Base-by-base conservation (phyloP, 2,329 filamentous ascomycete genomes). In the Triangularia setosa region DNA sequence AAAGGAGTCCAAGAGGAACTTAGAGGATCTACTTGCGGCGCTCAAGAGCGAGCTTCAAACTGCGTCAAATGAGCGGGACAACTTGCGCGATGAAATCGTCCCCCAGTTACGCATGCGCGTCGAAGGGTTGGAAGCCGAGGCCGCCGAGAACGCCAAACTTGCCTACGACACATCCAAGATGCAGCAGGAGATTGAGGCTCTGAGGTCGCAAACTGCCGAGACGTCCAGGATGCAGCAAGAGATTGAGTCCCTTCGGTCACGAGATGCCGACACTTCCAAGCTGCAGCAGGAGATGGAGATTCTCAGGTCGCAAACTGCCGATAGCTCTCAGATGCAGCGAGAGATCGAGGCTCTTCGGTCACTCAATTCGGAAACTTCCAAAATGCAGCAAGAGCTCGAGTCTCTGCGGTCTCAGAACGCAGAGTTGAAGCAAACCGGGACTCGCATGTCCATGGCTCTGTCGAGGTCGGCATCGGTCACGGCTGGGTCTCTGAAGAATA, bases 1-100 rank as follows among this genome's bases (percentile, higher is more conserved):
- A 78, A 86, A 91, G 63, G 86, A 91, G 75, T 87, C 91, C 71
- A 97, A 96, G 76, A 89, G 92, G 73, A 97, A 96, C 75, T 96
- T 98, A 71, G 93, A 98, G 77, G 93, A 97, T 75, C 83, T 99
- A 53, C 83, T 98, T 54, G 87, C 88, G 6, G 94, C 91, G 4
- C 87, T 98, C 70, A 90, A 90, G 70, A 85, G 87, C 24, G 93
- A 99, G 74, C 82, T 98, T 14, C 86, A 93, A 72, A 90, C 87
- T 69, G 87, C 93, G 61, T 86, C 90, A 65, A 93, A 95, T 70
- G 93, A 99, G 77, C 87, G 93, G 60, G 95, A 99, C 76, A 94
- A 96, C 71, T 84, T 98, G 16, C 89, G 92, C 27, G 93, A 98
- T 68, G 92, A 96, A 76, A 83, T 96, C 48, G 87, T 97, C 1